A percentile compares a stretch with the other conserved stretches of the same genome.
Evolutionary conservation across 2,329 filamentous ascomycete genomes (phyloP).

Genomic region (Onygena corvina): DNA sequence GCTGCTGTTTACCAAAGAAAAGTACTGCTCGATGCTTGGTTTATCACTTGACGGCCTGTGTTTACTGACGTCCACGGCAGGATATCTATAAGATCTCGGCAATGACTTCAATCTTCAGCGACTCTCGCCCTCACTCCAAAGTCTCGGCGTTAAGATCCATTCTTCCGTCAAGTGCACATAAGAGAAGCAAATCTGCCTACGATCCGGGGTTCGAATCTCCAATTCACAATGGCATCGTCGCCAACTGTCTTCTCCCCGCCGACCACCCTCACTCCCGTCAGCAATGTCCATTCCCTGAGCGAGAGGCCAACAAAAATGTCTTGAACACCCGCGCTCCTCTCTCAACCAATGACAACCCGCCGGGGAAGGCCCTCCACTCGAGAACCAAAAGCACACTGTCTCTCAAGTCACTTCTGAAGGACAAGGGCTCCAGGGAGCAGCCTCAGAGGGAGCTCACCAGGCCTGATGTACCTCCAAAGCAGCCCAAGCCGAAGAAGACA

Average conservation of each 20-base stretch:
- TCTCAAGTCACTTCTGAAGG: slow-evolving; percentile 37
- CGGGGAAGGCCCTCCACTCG: slow-evolving; percentile 36
- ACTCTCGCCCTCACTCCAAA: slow-evolving; percentile 26
- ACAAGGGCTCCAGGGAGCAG: slow-evolving; percentile 37
- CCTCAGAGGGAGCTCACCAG: slow-evolving; percentile 24
- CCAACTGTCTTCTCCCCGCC: slow-evolving; percentile 37
- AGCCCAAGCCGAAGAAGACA: slow-evolving; percentile 50
- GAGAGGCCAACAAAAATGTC: slow-evolving; percentile 16
- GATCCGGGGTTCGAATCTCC: slow-evolving; percentile 19
- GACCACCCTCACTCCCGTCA: slow-evolving; percentile 36
- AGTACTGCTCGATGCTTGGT: no score
- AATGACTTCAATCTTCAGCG: slow-evolving; percentile 22
- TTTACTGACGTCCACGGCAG: not conserved
- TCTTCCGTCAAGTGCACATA: slow-evolving; percentile 40
- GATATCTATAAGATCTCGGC: not conserved
- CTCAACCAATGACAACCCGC: slow-evolving; percentile 21
- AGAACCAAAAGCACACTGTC: slow-evolving; percentile 45
- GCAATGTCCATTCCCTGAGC: slow-evolving; percentile 22
- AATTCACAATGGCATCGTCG: slow-evolving; percentile 12
- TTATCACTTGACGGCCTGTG: not conserved
- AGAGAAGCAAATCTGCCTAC: slow-evolving; percentile 34
- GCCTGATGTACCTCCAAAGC: slow-evolving; percentile 25
- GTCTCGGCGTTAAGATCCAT: slow-evolving; percentile 43
- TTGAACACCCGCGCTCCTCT: slow-evolving; percentile 20
- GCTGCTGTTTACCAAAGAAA: no score